Evolutionary conservation across 352 stramenopile species (phyloP).

Genomic region (Globisporangium okanoganense): DNA sequence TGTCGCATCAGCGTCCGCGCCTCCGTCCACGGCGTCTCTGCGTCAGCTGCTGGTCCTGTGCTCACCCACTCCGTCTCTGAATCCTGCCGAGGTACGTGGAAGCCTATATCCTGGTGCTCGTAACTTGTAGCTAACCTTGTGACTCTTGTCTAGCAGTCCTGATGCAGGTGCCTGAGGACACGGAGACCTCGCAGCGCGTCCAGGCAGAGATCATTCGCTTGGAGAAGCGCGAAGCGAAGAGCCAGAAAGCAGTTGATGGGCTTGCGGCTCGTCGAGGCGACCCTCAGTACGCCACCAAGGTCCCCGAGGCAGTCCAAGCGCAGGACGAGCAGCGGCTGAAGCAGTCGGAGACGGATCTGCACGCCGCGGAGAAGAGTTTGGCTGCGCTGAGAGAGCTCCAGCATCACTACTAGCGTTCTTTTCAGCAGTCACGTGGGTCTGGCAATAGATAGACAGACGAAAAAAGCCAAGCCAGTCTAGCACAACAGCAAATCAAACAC

Average conservation of each 20-base stretch:
- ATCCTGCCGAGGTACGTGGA: constrained; percentile 39
- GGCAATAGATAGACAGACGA: constrained; percentile 5
- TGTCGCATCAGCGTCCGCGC: constrained; percentile 33
- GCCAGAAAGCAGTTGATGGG: constrained; percentile 35
- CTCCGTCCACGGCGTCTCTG: neutral
- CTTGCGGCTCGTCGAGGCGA: constrained; percentile 39
- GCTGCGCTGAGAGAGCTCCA: constrained; percentile 51
- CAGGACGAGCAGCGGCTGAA: constrained; percentile 55
- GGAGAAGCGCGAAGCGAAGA: constrained; percentile 62
- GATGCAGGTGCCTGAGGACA: constrained; percentile 56
- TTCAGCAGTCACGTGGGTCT: neutral
- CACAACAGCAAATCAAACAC: neutral
- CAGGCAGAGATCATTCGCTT: constrained; percentile 56
- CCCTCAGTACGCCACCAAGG: constrained; percentile 53
- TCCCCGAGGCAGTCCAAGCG: constrained; percentile 57
- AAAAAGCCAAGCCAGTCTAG: neutral
- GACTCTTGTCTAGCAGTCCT: constrained; percentile 35
- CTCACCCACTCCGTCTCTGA: constrained; percentile 56
- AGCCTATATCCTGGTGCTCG: neutral
- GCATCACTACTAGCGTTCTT: constrained; percentile 36
- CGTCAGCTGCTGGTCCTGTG: constrained; percentile 15
- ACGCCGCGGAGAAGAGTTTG: constrained; percentile 50
- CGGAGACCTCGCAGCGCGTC: constrained; percentile 64
- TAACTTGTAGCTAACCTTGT: neutral
- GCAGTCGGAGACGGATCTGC: constrained; percentile 54